Conservation (phyloP, 345 rosid genomes). For the Combretum micranthum region DNA sequence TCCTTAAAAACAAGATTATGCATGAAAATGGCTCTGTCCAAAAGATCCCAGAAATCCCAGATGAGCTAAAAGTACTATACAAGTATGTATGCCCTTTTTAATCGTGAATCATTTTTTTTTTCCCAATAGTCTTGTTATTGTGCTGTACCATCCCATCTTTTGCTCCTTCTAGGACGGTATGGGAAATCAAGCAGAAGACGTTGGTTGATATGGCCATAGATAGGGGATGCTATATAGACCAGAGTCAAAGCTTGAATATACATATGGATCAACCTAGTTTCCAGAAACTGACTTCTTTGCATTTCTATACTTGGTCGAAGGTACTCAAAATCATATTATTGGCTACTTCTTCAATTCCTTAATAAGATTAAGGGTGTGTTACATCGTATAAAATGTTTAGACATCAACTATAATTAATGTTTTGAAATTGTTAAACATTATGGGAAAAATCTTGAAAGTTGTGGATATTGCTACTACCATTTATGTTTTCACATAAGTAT, state of each 20-base stretch:
- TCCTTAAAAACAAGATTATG: constrained; percentile 73
- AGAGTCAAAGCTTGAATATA: constrained; percentile 91
- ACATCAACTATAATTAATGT: too few relatives aligned
- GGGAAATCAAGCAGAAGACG: constrained; percentile 94
- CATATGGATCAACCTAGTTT: constrained; percentile 88
- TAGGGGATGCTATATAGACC: constrained; percentile 90
- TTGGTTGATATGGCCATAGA: constrained; percentile 88
- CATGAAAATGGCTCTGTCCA: constrained; percentile 71
- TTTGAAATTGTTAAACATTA: too few relatives aligned
- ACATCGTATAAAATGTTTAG: too few relatives aligned
- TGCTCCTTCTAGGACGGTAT: constrained; percentile 58
- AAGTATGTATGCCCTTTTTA: constrained; percentile 34
- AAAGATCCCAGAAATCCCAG: constrained; percentile 62
- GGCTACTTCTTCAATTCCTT: too few relatives aligned
- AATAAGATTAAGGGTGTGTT: too few relatives aligned
- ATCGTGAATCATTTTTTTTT: neutral
- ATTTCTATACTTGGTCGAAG: constrained; percentile 82
- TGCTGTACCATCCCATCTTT: neutral
- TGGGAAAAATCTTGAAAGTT: too few relatives aligned
- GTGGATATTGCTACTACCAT: too few relatives aligned
- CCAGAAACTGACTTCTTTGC: constrained; percentile 72
- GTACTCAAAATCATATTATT: constrained; percentile 21
- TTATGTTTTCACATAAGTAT: too few relatives aligned
- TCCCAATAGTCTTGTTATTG: neutral
- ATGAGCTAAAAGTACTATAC: constrained; percentile 64